These are phyloP conservation scores for Boletus subcaerulescens DNA, from an alignment of 768 basidiomycete genomes.

Conservation along the genomic window DNA sequence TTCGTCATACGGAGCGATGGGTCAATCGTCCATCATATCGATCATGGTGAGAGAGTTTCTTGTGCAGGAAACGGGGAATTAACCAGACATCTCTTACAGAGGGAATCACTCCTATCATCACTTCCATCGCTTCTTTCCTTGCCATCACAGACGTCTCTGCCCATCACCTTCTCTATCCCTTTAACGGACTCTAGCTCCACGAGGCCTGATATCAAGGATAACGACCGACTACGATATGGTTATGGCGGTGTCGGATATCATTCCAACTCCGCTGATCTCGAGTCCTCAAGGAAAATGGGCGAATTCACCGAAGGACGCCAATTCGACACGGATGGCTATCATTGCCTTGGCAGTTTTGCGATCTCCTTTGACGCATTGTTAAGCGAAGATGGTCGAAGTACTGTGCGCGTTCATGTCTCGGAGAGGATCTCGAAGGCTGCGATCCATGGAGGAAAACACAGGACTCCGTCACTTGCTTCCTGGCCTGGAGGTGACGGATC, in stretches of 20 bases:
- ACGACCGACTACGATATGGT: slow-evolving; percentile 49
- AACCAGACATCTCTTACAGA: slow-evolving; percentile 22
- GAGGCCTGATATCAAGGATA: slow-evolving; percentile 47
- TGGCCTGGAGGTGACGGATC: slow-evolving; percentile 24
- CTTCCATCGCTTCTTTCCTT: slow-evolving; percentile 72
- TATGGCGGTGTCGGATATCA: slow-evolving; percentile 43
- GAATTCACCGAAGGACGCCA: slow-evolving; percentile 48
- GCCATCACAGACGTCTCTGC: slow-evolving; percentile 53
- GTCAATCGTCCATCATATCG: slow-evolving; percentile 61
- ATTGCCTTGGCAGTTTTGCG: slow-evolving; percentile 54
- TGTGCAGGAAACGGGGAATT: slow-evolving; percentile 6
- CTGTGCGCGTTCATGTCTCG: slow-evolving; percentile 67
- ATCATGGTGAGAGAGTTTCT: slow-evolving; percentile 54
- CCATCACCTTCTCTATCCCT: slow-evolving; percentile 56
- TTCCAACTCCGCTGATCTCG: slow-evolving; percentile 42
- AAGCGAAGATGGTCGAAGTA: slow-evolving; percentile 66
- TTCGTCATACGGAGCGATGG: slow-evolving; percentile 29
- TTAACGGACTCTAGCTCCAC: slow-evolving; percentile 36
- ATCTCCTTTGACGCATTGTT: slow-evolving; percentile 71
- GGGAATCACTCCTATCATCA: slow-evolving; percentile 73
- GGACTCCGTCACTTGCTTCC: slow-evolving; percentile 20
- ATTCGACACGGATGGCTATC: slow-evolving; percentile 44
- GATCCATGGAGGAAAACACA: slow-evolving; percentile 15
- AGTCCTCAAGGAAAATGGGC: slow-evolving; percentile 27
- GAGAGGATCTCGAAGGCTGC: slow-evolving; percentile 32